Percentiles rank a stretch among this genome's conserved stretches.
Conservation (phyloP, 441 rosid genomes). For the Mallotus japonicus region DNA sequence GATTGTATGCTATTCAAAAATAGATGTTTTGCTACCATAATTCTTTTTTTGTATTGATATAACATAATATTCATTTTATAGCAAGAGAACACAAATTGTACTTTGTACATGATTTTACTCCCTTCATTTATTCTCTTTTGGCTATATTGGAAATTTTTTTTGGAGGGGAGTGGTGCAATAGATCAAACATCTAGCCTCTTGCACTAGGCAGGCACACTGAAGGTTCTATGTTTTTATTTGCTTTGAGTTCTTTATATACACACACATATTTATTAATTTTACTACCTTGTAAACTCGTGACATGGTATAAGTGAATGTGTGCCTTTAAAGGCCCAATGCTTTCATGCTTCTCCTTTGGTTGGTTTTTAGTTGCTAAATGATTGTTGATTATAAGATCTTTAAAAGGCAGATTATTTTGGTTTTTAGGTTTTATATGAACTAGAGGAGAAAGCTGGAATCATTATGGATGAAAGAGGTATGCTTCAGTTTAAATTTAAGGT, state of each 20-base stretch:
- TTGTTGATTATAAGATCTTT: not conserved
- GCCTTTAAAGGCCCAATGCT: not conserved
- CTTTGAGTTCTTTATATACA: not conserved
- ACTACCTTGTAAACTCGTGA: too few species aligned
- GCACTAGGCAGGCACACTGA: not conserved
- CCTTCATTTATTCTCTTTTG: not conserved
- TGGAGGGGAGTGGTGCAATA: not conserved
- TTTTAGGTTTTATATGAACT: slow-evolving; percentile 78
- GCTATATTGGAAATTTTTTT: not conserved
- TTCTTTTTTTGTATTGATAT: not conserved
- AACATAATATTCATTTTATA: not conserved
- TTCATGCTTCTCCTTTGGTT: too few species aligned
- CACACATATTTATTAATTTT: too few species aligned
- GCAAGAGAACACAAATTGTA: not conserved
- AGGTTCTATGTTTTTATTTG: not conserved
- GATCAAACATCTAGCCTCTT: not conserved
- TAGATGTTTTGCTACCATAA: not conserved
- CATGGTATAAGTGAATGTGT: too few species aligned
- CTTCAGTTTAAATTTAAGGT: not conserved
- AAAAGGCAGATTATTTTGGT: slow-evolving; percentile 14
- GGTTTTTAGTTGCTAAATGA: not conserved
- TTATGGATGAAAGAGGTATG: slow-evolving; percentile 96
- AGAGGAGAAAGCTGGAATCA: slow-evolving; percentile 86
- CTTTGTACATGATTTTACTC: not conserved
- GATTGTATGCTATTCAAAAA: not conserved